Evolutionary conservation across 1,139 yeast genomes (phyloP), one percentile per base, ranked within the genome.

Genomic region (Groenewaldozyma auringiensis): DNA sequence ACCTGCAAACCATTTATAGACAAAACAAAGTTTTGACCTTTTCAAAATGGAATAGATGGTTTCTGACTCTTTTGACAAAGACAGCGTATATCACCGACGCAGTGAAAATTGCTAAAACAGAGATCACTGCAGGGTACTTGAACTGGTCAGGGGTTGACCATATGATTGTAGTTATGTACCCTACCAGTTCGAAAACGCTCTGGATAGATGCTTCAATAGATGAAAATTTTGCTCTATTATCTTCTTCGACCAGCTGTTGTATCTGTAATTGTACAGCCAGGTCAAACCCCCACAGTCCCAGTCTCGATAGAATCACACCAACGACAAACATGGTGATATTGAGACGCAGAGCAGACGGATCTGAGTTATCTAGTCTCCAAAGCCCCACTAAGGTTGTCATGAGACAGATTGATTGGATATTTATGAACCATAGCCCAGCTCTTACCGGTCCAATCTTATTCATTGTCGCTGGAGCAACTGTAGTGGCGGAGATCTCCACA

Each of bases 211-310:
- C 64, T 47, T 67, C 71, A 33, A 62, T 58, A 4, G 68, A 52
- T 3, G 70, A 63, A 34, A 63, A 67, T 17, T 54, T 50, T 21
- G 66, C 66, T 25, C 70, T 54, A 21, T 56, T 51, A 4, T 56
- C 59, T 36, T 56, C 55, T 14, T 55, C 58, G 27, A 66, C 65
- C 33, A 58, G 57, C 17, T 62, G 53, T 41, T 64, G 69, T 22
- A 67, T 56, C 14, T 59, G 54, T 25, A 62, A 54, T 47, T 66
- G 69, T 2, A 61, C 58, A 14, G 67, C 52, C 20, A 67, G 53
- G 46, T 67, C 70, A 51, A 64, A 66, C 14, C 71, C 70, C 71
- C 71, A 68, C 3, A 68, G 54, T 1, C 71, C 71, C 21, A 67
- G 48, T 13, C 71, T 55, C 14, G 67, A 61, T n/a, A 66, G 41